A percentile compares a stretch with the other conserved stretches of the same genome.
These are phyloP conservation scores for Bipolaris cookei DNA, from an alignment of 2,329 filamentous ascomycete genomes.

Conservation along the genomic window DNA sequence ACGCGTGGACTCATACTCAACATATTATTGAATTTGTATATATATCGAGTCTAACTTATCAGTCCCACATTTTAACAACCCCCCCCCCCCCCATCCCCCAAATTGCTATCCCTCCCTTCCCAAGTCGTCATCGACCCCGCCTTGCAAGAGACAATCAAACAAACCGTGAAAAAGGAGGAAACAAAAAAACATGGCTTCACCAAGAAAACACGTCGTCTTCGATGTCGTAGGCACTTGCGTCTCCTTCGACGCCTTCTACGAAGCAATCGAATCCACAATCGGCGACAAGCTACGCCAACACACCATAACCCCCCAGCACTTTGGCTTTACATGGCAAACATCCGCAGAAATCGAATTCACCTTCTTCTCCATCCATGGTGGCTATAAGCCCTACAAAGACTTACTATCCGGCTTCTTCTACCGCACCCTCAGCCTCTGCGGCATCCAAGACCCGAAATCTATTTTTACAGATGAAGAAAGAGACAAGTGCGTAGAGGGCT, in stretches of 20 bases:
- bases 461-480: conserved; percentile 13
- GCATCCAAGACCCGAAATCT: conserved; percentile 7
- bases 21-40: too few species aligned
- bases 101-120: too few species aligned
- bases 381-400: conserved; percentile 18
- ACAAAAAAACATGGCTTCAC: background rate
- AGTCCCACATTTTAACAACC: too few species aligned
- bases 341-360: conserved; percentile 25
- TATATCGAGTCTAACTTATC: too few species aligned
- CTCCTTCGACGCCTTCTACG: conserved; percentile 21
- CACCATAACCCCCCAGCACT: conserved; percentile 14
- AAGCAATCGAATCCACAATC: conserved; percentile 14
- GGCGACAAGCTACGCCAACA: conserved; percentile 15
- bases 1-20: too few species aligned
- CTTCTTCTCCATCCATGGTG: conserved; percentile 17
- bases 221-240: conserved; percentile 23
- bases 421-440: conserved; percentile 17
- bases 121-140: too few species aligned
- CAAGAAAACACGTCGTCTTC: conserved; percentile 18
- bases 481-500: conserved; percentile 18
- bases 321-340: conserved; percentile 23
- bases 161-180: too few species aligned
- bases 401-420: conserved; percentile 18
- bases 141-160: too few species aligned
- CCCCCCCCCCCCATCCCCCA: too few species aligned